Conservation (phyloP, 441 rosid species). For the Erysimum cheiri region DNA sequence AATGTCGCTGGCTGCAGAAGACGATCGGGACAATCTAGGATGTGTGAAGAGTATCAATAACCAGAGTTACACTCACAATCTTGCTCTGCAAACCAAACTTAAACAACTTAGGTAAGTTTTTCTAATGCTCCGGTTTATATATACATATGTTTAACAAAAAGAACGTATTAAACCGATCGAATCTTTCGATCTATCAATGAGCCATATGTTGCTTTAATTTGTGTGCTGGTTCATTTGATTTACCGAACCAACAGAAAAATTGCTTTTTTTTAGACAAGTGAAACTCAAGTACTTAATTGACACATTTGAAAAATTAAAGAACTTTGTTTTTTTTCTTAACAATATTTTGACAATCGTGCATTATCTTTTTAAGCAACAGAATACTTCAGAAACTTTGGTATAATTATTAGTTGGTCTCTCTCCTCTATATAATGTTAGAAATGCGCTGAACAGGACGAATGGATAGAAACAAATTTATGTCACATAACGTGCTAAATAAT, state of each 20-base stretch:
- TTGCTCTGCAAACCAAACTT: slow-evolving; percentile 52
- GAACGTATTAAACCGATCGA: not conserved
- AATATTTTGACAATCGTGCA: not conserved
- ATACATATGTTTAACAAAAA: not conserved
- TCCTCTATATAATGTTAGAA: not conserved
- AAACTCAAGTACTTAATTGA: too few relatives aligned
- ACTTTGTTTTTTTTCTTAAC: not conserved
- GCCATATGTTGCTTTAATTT: not conserved
- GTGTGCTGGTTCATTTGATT: slow-evolving; percentile 8
- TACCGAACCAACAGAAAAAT: not conserved
- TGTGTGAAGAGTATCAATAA: slow-evolving; percentile 74
- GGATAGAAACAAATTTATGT: not conserved
- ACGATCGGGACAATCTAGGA: slow-evolving; percentile 76
- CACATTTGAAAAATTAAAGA: too few relatives aligned
- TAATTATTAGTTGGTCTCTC: not conserved
- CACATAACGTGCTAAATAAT: not conserved
- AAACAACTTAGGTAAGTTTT: slow-evolving; percentile 49
- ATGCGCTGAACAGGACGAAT: not conserved
- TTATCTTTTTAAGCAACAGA: not conserved
- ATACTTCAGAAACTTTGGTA: not conserved
- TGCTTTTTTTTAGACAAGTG: not conserved
- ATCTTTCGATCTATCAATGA: not conserved
- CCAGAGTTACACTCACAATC: slow-evolving; percentile 59
- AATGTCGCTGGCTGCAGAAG: slow-evolving; percentile 57
- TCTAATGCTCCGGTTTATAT: not conserved